Evolutionary conservation across 2,329 filamentous ascomycete species (phyloP).

Genomic region (Fusarium pilosicola): DNA sequence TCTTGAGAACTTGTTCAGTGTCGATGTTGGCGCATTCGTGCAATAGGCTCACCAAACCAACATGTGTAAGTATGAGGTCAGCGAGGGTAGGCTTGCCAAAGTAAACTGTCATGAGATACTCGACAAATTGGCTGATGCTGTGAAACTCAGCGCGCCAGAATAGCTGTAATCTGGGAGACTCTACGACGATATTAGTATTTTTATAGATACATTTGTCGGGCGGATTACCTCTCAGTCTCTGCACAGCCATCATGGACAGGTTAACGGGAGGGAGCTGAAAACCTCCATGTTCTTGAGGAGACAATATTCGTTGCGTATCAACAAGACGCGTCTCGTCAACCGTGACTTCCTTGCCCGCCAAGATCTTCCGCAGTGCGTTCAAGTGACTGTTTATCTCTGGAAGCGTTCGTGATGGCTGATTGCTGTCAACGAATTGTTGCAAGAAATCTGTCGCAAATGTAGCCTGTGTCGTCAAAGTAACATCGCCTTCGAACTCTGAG

Average conservation of each 20-base stretch:
- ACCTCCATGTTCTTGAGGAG: not conserved
- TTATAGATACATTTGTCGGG: fast-evolving
- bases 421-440: not conserved
- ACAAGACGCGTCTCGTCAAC: not conserved
- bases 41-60: not conserved
- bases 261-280: not conserved
- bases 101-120: constrained; percentile 20
- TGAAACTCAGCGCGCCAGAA: constrained; percentile 7
- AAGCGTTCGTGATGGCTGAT: not conserved
- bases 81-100: constrained; percentile 12
- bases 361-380: not conserved
- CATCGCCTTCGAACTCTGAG: not conserved
- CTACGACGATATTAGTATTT: not conserved
- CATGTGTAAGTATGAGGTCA: not conserved
- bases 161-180: not conserved
- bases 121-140: constrained; percentile 2
- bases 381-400: not conserved
- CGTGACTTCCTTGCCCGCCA: not conserved
- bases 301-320: not conserved
- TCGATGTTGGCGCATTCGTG: not conserved
- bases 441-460: constrained; percentile 6
- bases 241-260: constrained; percentile 8
- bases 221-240: not conserved
- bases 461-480: not conserved
- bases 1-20: not conserved